Base-by-base conservation (phyloP, 495 filamentous ascomycete species). In the Viridothelium virens region DNA sequence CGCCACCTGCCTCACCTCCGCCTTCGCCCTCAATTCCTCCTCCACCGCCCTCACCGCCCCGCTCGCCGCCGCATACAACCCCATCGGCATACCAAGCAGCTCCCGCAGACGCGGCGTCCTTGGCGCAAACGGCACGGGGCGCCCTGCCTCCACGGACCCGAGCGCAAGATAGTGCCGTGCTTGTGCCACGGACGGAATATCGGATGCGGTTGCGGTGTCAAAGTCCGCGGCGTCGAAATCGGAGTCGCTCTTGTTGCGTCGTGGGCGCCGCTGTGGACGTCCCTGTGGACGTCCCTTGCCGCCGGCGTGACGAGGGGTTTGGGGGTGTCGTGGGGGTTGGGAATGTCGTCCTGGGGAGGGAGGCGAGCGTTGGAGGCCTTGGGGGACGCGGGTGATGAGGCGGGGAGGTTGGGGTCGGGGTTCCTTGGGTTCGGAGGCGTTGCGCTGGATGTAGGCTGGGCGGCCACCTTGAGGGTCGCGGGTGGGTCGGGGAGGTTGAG, bases 221-320 rank as follows among this genome's bases (percentile, higher is more conserved):
- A 14, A 53, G n/a, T 53, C 48, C 11, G 48, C 48, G 48, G 18
- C 48, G n/a, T 53, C 48, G 48, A 25, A 53, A 25, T 53, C 48
- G 0, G 11, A 5, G 2, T 14, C 11, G n/a, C 10, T 5, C 1
- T 53, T 53, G 48, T n/a, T n/a, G 7, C 14, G 4, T 7, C 53
- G 53, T 53, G 48, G n/a, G n/a, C 48, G 41, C 1, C 41, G 41
- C 41, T 7, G 41, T 1, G 41, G 41, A 7, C 41, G 41, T 44
- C 1, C 0, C 41, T 44, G 41, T 1, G 41, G 41, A 0, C 41
- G 41, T 44, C 41, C 41, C 14, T 44, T 44, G 41, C 41, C 25
- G 25, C 25, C 25, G 25, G 25, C 25, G 25, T 25, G 25, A 25
- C 25, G 25, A 0, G 25, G 25, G 41, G 41, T 7, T 46, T 46